phyloP scores from a whole-genome alignment of 331 rosid genomes.

The Erythrophleum ivorense region DNA sequence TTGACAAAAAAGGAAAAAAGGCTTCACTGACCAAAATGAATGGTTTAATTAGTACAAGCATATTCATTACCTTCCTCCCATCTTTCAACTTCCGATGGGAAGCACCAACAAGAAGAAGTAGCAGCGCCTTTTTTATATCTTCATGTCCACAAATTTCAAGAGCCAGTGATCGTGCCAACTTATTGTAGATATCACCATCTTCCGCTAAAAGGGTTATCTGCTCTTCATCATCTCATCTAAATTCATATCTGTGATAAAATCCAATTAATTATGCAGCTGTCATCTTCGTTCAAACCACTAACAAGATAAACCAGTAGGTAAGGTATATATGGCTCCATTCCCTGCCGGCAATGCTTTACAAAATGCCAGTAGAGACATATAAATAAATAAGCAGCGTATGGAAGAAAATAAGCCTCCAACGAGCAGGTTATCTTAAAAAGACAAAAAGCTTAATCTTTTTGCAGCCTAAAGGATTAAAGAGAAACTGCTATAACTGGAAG shows the following conservation, averaged over 20 bases:
- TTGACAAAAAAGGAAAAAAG: background rate
- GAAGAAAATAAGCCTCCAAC: background rate
- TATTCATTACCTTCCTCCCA: conserved; percentile 82
- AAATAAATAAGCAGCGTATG: conserved; percentile 18
- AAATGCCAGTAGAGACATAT: background rate
- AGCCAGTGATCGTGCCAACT: conserved; percentile 84
- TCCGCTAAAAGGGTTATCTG: conserved; percentile 75
- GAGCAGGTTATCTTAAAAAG: background rate
- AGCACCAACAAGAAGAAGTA: conserved; percentile 94
- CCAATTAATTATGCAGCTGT: background rate
- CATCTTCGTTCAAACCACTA: conserved; percentile 11
- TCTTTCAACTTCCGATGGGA: conserved; percentile 91
- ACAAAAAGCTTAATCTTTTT: background rate
- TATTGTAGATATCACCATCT: conserved; percentile 92
- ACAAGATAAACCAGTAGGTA: conserved; percentile 13
- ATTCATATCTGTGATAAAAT: conserved; percentile 68
- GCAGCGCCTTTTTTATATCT: conserved; percentile 92
- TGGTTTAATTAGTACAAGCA: conserved; percentile 9
- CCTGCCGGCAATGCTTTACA: conserved; percentile 4
- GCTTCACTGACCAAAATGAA: background rate
- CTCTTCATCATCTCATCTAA: conserved; percentile 88
- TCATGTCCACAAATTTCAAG: conserved; percentile 99
- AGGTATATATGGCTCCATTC: background rate
- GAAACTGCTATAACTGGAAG: conserved; percentile 11
- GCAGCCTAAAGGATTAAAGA: background rate